Conservation (phyloP, 2,329 filamentous ascomycete genomes). For the Aspergillus sp. region DNA sequence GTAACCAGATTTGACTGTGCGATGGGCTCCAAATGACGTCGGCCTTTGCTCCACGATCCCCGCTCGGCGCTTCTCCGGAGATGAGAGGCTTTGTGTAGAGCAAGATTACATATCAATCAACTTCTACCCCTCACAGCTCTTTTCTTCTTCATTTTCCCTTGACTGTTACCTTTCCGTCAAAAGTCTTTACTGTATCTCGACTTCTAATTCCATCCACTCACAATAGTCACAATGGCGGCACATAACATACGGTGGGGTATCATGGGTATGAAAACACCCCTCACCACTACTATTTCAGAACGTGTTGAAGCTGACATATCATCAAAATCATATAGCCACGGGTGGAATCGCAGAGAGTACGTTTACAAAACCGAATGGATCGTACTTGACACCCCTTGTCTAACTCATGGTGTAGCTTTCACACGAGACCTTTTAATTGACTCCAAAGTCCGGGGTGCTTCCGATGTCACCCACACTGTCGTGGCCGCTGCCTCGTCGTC, state of each 20-base stretch:
- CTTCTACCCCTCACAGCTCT: neutral
- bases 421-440: slow-evolving; percentile 74
- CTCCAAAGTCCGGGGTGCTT: slow-evolving; percentile 63
- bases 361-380: slow-evolving; percentile 1
- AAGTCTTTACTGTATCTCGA: neutral
- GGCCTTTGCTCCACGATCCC: too few relatives aligned
- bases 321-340: slow-evolving; percentile 29
- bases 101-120: too few relatives aligned
- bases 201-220: neutral
- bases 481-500: slow-evolving; percentile 76
- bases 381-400: neutral
- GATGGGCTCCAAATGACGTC: too few relatives aligned
- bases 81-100: too few relatives aligned
- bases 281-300: neutral
- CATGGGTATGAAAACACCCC: slow-evolving; percentile 28
- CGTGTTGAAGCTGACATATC: slow-evolving; percentile 6
- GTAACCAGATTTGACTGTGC: too few relatives aligned
- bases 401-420: slow-evolving; percentile 45
- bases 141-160: slow-evolving; percentile 1
- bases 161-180: neutral
- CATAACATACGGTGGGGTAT: slow-evolving; percentile 41
- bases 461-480: slow-evolving; percentile 71
- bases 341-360: slow-evolving; percentile 39
- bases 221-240: slow-evolving; percentile 21
- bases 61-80: too few relatives aligned